Evolutionary conservation across 2,329 filamentous ascomycete species (phyloP).

Genomic region (Pseudogymnoascus sp.): DNA sequence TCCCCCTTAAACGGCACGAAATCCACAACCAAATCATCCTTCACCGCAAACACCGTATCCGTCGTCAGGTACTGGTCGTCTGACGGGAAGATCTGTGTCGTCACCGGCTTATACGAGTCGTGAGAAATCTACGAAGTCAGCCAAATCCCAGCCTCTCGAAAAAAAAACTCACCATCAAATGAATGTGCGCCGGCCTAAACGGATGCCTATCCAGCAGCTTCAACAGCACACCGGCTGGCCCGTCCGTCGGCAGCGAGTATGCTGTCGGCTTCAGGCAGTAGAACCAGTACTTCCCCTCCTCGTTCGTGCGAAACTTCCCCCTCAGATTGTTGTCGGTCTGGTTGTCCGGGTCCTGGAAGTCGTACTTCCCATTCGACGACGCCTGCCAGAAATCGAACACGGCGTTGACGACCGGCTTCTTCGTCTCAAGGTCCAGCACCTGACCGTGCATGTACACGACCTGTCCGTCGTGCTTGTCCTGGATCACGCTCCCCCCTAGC

Average conservation of each 20-base stretch:
- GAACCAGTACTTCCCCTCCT: constrained; percentile 63
- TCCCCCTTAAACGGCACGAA: constrained; percentile 38
- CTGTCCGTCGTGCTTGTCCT: constrained; percentile 52
- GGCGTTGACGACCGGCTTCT: constrained; percentile 57
- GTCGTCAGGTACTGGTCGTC: constrained; percentile 54
- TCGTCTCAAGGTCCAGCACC: constrained; percentile 57
- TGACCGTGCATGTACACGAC: constrained; percentile 62
- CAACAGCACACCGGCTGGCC: constrained; percentile 45
- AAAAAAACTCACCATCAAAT: constrained; percentile 37
- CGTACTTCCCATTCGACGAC: constrained; percentile 67
- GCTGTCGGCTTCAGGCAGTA: constrained; percentile 70
- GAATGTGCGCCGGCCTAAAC: constrained; percentile 50
- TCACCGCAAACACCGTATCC: constrained; percentile 43
- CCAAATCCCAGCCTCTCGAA: constrained; percentile 32
- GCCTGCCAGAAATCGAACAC: constrained; percentile 76
- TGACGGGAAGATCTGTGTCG: constrained; percentile 67
- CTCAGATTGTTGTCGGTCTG: constrained; percentile 68
- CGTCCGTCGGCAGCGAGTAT: constrained; percentile 63
- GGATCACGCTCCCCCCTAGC: constrained; percentile 59
- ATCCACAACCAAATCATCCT: constrained; percentile 42
- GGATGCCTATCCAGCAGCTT: constrained; percentile 46
- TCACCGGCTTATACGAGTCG: constrained; percentile 60
- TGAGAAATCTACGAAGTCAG: constrained; percentile 37
- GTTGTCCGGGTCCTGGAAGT: constrained; percentile 66
- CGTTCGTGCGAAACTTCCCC: constrained; percentile 66